Conservation (phyloP, 2,329 filamentous ascomycete genomes). For the Leptodontidium sp. region DNA sequence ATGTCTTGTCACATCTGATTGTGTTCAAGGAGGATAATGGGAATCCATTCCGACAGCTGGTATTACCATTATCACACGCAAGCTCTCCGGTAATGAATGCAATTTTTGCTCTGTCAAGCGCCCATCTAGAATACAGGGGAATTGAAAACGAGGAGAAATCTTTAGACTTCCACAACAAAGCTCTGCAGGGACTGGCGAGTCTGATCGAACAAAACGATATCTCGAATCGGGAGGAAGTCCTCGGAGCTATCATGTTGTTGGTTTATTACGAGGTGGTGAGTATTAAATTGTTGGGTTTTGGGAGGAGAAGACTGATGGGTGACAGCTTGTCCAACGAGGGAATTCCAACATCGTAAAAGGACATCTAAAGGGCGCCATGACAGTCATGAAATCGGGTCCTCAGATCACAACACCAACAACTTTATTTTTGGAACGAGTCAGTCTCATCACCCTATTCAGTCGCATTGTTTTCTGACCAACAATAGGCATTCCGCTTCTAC, state of each 20-base stretch:
- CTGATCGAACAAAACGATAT: conserved; percentile 62
- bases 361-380: conserved; percentile 68
- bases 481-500: conserved; percentile 69
- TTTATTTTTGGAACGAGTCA: conserved; percentile 66
- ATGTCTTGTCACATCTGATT: conserved; percentile 69
- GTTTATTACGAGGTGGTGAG: conserved; percentile 71
- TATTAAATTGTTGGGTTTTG: conserved; percentile 4
- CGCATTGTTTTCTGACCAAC: conserved; percentile 47
- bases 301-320: conserved; percentile 46
- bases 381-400: conserved; percentile 62
- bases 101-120: conserved; percentile 83
- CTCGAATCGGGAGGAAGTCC: conserved; percentile 62
- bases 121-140: conserved; percentile 77
- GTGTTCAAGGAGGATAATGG: conserved; percentile 69
- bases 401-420: conserved; percentile 58
- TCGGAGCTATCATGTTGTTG: conserved; percentile 67
- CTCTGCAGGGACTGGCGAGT: conserved; percentile 63
- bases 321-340: conserved; percentile 66
- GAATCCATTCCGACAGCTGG: conserved; percentile 69
- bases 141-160: conserved; percentile 62
- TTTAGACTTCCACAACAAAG: conserved; percentile 65
- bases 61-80: conserved; percentile 64
- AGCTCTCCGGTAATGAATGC: conserved; percentile 77
- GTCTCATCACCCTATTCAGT: conserved; percentile 24
- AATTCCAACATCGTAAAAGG: conserved; percentile 67